These are phyloP conservation scores for Phlegmacium glaucopus DNA, from an alignment of 768 basidiomycete genomes.

Conservation along the genomic window DNA sequence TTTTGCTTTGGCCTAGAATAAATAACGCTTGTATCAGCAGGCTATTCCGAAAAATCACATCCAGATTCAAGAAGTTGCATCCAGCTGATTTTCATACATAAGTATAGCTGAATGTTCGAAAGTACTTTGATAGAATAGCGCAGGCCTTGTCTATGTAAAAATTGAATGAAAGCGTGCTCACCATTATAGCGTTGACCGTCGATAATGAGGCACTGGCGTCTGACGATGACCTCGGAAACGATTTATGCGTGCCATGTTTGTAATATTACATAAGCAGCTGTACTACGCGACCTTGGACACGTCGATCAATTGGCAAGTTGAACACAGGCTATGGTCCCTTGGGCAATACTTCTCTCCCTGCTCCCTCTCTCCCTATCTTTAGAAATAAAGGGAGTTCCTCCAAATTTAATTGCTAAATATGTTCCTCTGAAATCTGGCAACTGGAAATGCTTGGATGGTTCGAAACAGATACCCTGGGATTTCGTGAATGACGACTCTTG, in stretches of 20 bases:
- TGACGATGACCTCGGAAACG: conserved; percentile 18
- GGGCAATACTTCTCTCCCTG: conserved; percentile 44
- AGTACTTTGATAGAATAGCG: conserved; percentile 1
- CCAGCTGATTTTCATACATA: conserved; percentile 26
- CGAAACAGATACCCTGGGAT: conserved; percentile 71
- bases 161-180: conserved; percentile 26
- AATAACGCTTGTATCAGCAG: conserved; percentile 19
- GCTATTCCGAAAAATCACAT: conserved; percentile 24
- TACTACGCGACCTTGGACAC: conserved; percentile 30
- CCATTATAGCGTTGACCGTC: conserved; percentile 43
- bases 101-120: conserved; percentile 1
- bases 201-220: conserved; percentile 30
- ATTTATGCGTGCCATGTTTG: conserved; percentile 40
- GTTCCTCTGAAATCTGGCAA: conserved; percentile 44
- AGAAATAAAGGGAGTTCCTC: conserved; percentile 49
- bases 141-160: conserved; percentile 4
- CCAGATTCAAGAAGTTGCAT: conserved; percentile 32
- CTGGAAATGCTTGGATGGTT: conserved; percentile 84
- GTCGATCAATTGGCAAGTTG: conserved; percentile 22
- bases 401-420: conserved; percentile 54
- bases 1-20: conserved; percentile 67
- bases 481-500: conserved; percentile 94
- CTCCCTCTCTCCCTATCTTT: conserved; percentile 40
- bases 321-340: conserved; percentile 41
- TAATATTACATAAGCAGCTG: conserved; percentile 24